Conservation (phyloP, 768 basidiomycete genomes). For the Saitozyma podzolica region DNA sequence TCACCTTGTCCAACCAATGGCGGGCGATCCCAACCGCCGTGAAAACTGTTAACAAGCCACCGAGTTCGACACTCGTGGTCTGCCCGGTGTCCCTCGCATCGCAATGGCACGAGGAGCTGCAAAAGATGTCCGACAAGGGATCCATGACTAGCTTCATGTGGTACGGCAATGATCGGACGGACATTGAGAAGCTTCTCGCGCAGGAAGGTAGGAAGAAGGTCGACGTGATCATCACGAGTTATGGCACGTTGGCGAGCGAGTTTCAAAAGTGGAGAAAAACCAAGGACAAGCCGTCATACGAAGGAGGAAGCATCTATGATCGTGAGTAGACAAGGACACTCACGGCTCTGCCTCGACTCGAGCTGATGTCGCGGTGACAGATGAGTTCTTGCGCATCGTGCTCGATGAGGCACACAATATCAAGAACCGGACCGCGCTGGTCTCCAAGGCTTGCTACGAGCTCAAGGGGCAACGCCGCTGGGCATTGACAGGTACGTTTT, state of each 20-base stretch:
- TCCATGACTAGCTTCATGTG: constrained; percentile 70
- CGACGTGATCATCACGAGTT: constrained; percentile 85
- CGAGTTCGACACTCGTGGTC: constrained; percentile 76
- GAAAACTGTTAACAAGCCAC: constrained; percentile 62
- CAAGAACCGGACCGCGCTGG: constrained; percentile 68
- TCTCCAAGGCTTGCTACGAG: constrained; percentile 68
- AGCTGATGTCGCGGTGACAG: constrained; percentile 13
- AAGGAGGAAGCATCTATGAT: constrained; percentile 54
- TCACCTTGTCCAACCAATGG: constrained; percentile 50
- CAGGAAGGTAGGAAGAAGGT: constrained; percentile 60
- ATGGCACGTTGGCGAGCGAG: constrained; percentile 87
- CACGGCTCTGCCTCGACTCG: background rate
- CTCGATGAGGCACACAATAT: constrained; percentile 90
- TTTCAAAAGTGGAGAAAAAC: constrained; percentile 55
- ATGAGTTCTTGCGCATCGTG: constrained; percentile 40
- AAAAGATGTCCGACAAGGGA: constrained; percentile 73
- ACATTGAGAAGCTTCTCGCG: constrained; percentile 62
- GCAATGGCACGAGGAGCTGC: constrained; percentile 95
- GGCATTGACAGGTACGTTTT: constrained; percentile 73
- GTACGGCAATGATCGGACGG: constrained; percentile 83
- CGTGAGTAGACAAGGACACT: constrained; percentile 29
- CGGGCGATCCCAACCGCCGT: constrained; percentile 39
- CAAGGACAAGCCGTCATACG: constrained; percentile 68
- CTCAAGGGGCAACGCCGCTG: constrained; percentile 76
- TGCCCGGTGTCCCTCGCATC: constrained; percentile 84